These are phyloP conservation scores for Penicillium freii DNA, from an alignment of 2,329 filamentous ascomycete species.

Conservation along the genomic window DNA sequence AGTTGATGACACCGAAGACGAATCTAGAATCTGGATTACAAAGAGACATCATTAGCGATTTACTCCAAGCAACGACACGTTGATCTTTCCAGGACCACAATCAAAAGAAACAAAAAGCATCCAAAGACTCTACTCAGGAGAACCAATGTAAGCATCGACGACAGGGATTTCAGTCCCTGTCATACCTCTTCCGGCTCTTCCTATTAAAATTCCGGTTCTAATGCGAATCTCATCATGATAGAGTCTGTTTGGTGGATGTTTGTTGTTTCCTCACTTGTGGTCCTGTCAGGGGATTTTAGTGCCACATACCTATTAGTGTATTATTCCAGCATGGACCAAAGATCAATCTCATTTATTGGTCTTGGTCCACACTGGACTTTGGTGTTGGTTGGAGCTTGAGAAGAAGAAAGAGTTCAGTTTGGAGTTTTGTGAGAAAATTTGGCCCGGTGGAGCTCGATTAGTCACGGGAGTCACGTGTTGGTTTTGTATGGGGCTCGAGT, in stretches of 20 bases:
- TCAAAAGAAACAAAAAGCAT: conserved; percentile 12
- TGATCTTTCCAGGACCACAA: neutral
- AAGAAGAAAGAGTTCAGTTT: neutral
- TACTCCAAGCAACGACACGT: conserved; percentile 3
- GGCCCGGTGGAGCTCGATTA: conserved; percentile 15
- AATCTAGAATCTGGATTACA: conserved; percentile 4
- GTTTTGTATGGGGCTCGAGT: neutral
- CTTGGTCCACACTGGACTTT: conserved; percentile 8
- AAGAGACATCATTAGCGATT: conserved; percentile 13
- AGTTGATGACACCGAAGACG: neutral
- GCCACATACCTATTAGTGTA: conserved; percentile 4
- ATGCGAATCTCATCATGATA: conserved; percentile 44
- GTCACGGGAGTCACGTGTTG: conserved; percentile 14
- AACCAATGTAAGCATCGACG: conserved; percentile 51
- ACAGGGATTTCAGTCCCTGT: conserved; percentile 33
- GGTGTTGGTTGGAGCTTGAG: conserved; percentile 2
- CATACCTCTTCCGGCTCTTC: conserved; percentile 52
- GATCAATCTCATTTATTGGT: conserved; percentile 6
- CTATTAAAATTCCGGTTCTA: conserved; percentile 44
- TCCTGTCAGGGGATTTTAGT: neutral
- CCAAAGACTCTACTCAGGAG: conserved; percentile 38
- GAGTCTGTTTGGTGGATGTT: conserved; percentile 19
- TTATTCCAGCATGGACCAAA: conserved; percentile 7
- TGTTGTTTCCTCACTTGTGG: conserved; percentile 3
- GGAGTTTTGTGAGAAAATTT: conserved; percentile 21